Base-by-base conservation (phyloP, 2,329 filamentous ascomycete species). In the Exophiala spinifera region DNA sequence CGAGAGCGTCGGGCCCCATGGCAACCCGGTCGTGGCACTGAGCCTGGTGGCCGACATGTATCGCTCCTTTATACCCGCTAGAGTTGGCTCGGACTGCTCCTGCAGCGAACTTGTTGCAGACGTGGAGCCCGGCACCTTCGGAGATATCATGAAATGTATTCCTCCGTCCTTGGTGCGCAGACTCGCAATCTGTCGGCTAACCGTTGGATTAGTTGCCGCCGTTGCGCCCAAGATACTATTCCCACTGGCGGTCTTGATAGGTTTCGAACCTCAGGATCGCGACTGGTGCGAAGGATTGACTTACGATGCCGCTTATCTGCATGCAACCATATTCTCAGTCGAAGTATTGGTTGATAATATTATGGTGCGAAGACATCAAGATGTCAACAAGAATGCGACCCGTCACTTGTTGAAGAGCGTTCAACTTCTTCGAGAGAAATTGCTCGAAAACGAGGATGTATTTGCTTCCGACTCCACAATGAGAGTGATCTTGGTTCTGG, bases 401-500 rank as follows among this genome's bases (percentile, higher is more conserved):
- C 52, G 56, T 11, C 70, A 72, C 51, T 63, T 66, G n/a, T 44
- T 66, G 3, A 66, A 64, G 45, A 63, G 64, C 4, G 57, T 72
- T 2, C 55, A 53, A 17, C 62, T 71, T 11, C 62, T 72, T 3
- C 69, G 67, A 2, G 63, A 72, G 52, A 66, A 67, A 15, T 47
- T 73, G 0, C 33, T 46, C 3, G 44, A 53, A 1, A 56, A 65
- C 17, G 62, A 66, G 3, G 34, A 60, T 11, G 34, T 45, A 5
- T 64, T 57, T 20, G 31, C 51, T 73, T 1, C 68, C 2, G 56
- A 70, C 51, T 59, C 61, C 4, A 74, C 72, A 1, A 59, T 69
- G 1, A 59, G 64, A 3, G 65, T 67, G 1, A 61, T 75, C 2
- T 40, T 74, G 47, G 63, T 57, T 10, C 55, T 75, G 14, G 68